A percentile compares a stretch with the other conserved stretches of the same genome.
Conservation (phyloP, 2,329 filamentous ascomycete genomes). For the Conoideocrella luteorostrata region DNA sequence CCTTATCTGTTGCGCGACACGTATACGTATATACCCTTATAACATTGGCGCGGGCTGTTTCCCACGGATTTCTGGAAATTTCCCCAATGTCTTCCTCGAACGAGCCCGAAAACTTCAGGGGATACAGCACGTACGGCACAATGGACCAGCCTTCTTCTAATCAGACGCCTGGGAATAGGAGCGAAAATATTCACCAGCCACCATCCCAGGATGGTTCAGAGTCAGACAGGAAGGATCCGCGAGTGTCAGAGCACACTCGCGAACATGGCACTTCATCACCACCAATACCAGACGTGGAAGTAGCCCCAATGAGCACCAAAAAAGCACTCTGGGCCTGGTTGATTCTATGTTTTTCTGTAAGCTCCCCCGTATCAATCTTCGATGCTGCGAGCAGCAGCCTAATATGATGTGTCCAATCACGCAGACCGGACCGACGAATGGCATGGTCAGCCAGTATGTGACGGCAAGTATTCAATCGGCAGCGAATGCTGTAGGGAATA, state of each 20-base stretch:
- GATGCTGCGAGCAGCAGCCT: background rate
- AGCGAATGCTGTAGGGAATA: constrained; percentile 14
- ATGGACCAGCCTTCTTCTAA: background rate
- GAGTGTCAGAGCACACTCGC: background rate
- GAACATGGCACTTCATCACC: background rate
- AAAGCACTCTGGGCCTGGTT: constrained; percentile 15
- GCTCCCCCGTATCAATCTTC: background rate
- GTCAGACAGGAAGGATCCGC: background rate
- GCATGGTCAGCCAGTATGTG: constrained; percentile 15
- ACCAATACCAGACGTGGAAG: background rate
- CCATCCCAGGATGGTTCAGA: background rate
- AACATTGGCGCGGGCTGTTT: too few species aligned
- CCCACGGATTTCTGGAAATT: too few species aligned
- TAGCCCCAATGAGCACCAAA: constrained; percentile 7
- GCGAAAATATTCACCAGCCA: background rate
- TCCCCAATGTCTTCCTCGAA: too few species aligned
- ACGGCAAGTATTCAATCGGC: constrained; percentile 16
- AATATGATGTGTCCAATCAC: too few species aligned
- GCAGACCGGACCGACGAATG: constrained; percentile 13
- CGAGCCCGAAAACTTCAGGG: background rate
- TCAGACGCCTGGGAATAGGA: background rate
- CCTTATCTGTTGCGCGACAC: too few species aligned
- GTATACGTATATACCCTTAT: too few species aligned
- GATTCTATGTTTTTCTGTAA: constrained; percentile 15
- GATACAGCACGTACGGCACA: background rate